Base-by-base conservation (phyloP, 2,329 filamentous ascomycete species). In the Neofusicoccum sp. region DNA sequence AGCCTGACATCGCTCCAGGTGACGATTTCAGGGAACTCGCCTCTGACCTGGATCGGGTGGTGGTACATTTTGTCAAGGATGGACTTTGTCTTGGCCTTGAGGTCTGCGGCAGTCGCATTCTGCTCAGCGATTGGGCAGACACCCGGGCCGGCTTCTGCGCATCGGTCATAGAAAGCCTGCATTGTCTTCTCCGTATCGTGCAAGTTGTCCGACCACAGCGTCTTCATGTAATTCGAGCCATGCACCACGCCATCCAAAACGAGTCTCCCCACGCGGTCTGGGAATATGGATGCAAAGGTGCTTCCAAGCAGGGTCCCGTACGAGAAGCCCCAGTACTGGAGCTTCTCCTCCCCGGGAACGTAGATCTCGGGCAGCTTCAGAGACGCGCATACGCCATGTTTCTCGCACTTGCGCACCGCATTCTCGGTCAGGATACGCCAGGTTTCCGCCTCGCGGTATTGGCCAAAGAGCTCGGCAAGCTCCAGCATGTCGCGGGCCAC, bases 401-500 rank as follows among this genome's bases (percentile, higher is more conserved):
- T 45, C 39, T 58, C 39, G 54, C 54, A 58, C 28, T 12, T 58
- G 14, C 43, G 34, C 14, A 49, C 28, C 29, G 61, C 41, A 36
- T 44, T 22, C 11, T 49, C 7, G 6, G 44, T 43, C 36, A 63
- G 41, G 14, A 64, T 50, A 29, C 64, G 63, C 29, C 37, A 56
- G 1, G 66, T 70, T 64, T 73, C 67, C 9, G 62, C 52, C 9
- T 68, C 69, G 29, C 73, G 66, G 69, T 73, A 79, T 31, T 77
- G 72, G 6, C 74, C 78, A 45, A 80, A 74, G 36, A 68, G 73
- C 64, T 84, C 81, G 9, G 79, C 72, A 39, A 84, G 76, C 44
- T 79, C 76, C 6, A 84, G 69, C 79, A 84, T 83, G 64, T 84
- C 81, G 43, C 77, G 71, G 1, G 79, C 81, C 2, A 81, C 79